Evolutionary conservation across 129 eudicot genomes (phyloP).

Genomic region (Tanacetum coccineum): DNA sequence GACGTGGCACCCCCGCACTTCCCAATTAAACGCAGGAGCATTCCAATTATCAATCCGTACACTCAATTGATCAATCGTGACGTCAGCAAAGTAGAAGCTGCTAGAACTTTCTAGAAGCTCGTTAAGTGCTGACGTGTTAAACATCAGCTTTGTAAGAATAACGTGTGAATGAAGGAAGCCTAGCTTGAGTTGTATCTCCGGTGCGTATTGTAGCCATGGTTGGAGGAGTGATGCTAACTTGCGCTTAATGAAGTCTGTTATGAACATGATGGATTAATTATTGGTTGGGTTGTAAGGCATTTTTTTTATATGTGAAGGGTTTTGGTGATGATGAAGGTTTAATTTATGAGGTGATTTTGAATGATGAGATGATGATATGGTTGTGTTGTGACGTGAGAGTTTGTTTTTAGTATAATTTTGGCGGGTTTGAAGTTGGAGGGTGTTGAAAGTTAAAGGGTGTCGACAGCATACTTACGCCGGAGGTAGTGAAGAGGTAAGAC

Average conservation of each 20-base stretch:
- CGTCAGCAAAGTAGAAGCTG: constrained; percentile 44
- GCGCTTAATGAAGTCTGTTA: constrained; percentile 42
- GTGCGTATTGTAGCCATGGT: constrained; percentile 78
- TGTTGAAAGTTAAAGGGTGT: constrained; percentile 13
- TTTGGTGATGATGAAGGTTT: background rate
- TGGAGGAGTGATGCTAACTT: constrained; percentile 55
- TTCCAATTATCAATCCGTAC: constrained; percentile 56
- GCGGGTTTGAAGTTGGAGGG: constrained; percentile 29
- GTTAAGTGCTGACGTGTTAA: constrained; percentile 54
- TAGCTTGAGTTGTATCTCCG: constrained; percentile 59
- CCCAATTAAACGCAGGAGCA: constrained; percentile 54
- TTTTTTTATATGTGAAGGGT: too few species aligned
- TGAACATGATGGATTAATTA: constrained; percentile 35
- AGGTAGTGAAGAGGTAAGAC: too few species aligned
- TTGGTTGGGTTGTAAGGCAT: too few species aligned
- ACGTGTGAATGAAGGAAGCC: constrained; percentile 68
- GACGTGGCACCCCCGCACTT: constrained; percentile 60
- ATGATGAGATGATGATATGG: constrained; percentile 11
- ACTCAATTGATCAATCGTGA: constrained; percentile 45
- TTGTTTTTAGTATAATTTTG: background rate
- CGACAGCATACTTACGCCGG: background rate
- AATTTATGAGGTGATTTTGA: constrained; percentile 16
- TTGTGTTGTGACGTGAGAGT: background rate
- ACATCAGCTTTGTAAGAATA: constrained; percentile 37
- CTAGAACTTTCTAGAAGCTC: constrained; percentile 48